Base-by-base conservation (phyloP, 192 early-diverging fungal genomes). In the Backusella australiensis region DNA sequence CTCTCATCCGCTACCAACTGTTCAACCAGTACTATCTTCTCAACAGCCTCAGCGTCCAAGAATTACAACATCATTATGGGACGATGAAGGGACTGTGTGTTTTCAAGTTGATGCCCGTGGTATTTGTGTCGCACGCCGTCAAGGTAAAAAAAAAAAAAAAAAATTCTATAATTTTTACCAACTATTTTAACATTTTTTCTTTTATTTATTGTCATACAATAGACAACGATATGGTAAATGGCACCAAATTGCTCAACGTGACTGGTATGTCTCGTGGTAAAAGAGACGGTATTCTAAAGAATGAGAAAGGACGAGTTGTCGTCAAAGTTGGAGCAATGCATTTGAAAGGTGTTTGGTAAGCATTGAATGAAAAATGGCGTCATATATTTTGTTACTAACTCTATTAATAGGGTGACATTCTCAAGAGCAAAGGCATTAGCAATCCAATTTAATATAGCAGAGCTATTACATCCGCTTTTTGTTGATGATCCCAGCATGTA, bases 401-500 rank as follows among this genome's bases (percentile, higher is more conserved):
- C 5, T 44, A 67, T n/a, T 29, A 15, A 67, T 26, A 84, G 81
- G 81, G 91, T 92, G 73, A 86, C 89, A 8, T 89, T 91, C 78
- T 77, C 80, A 63, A 84, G 93, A 72, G 87, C 89, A 59, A 87
- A 86, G 65, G 78, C 82, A 77, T 71, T 92, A 72, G 85, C 93
- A 26, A 78, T 86, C 71, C 88, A 91, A 85, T 89, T 89, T 85
- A 91, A 93, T 71, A 91, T 94, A 5, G 77, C 83, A 36, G 91
- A 93, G 17, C 81, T 82, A 52, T 83, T 93, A 35, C 90, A 91
- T 73, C 93, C 93, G 41, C 87, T 94, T 44, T 88, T 94, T 71
- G 88, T 88, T 69, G 88, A 90, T n/a, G 91, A 94, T 74, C 93
- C 91, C 8, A 84, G 85, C 52, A 72, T 87, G 23, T 93, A 90